A percentile compares a stretch with the other conserved stretches of the same genome.
These are phyloP conservation scores for Pestalotiopsis sp. DNA, from an alignment of 2,329 filamentous ascomycete genomes.

Conservation along the genomic window DNA sequence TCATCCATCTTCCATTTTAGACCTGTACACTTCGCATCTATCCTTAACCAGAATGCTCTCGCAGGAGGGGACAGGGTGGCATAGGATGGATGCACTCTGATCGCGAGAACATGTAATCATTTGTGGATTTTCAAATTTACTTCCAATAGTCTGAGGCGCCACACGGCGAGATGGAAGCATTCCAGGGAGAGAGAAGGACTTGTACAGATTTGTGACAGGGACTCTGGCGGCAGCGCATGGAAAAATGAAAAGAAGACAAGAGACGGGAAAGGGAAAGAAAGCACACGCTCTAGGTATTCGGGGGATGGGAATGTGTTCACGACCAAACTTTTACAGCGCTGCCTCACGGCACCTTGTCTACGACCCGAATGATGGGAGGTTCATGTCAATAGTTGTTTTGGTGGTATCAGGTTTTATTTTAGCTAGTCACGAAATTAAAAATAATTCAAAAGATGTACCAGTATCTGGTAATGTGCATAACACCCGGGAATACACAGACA, in stretches of 20 bases:
- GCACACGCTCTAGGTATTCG: neutral
- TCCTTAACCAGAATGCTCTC: constrained; percentile 14
- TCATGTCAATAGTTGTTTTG: neutral
- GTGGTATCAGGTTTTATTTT: neutral
- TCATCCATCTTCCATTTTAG: constrained; percentile 8
- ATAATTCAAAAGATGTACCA: neutral
- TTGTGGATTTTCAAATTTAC: neutral
- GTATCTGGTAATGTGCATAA: neutral
- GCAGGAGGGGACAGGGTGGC: neutral
- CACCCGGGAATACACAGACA: no score
- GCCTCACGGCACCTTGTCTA: constrained; percentile 22
- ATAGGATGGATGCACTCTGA: neutral
- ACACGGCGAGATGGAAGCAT: neutral
- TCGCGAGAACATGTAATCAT: neutral
- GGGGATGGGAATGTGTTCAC: neutral
- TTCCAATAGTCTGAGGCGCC: neutral
- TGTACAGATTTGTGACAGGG: neutral
- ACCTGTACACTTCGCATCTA: constrained; percentile 28
- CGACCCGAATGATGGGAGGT: constrained; percentile 7
- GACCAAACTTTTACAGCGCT: constrained; percentile 18
- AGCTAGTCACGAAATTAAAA: neutral
- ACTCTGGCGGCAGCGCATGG: neutral
- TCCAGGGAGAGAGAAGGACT: neutral
- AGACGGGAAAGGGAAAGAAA: neutral
- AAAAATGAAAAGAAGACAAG: neutral